These are phyloP conservation scores for Musa itinerans DNA, from an alignment of 176 grass and related monocot species.

Conservation along the genomic window DNA sequence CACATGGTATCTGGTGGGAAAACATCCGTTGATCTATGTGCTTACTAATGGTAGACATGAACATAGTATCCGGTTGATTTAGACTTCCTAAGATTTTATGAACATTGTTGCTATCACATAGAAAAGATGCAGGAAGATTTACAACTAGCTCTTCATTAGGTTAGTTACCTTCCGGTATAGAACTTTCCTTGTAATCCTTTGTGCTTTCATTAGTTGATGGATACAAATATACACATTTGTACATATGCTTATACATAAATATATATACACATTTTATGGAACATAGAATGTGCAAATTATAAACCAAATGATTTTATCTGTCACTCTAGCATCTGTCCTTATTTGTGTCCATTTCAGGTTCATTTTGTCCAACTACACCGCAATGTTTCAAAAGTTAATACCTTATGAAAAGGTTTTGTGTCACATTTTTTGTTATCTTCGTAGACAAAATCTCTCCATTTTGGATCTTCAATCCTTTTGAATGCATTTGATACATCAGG, in stretches of 20 bases:
- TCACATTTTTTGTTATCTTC: background rate
- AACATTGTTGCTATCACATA: background rate
- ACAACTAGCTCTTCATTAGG: background rate
- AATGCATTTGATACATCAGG: slow-evolving; percentile 30
- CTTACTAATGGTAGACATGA: too few relatives aligned
- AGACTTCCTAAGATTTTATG: background rate
- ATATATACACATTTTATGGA: background rate
- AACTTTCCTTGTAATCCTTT: too few relatives aligned
- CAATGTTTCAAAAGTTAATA: slow-evolving; percentile 64
- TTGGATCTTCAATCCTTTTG: background rate
- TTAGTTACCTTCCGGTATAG: background rate
- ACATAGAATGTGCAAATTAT: background rate
- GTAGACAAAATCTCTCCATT: background rate
- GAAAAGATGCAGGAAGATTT: background rate
- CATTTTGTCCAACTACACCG: slow-evolving; percentile 79
- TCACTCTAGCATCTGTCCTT: slow-evolving; percentile 10
- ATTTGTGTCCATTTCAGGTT: slow-evolving; percentile 58
- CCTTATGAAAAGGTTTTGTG: slow-evolving; percentile 77
- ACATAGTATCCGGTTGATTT: background rate
- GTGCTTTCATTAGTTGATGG: too few relatives aligned
- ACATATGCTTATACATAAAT: background rate
- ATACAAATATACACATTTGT: too few relatives aligned
- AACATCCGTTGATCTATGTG: background rate
- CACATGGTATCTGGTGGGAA: background rate
- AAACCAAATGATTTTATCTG: slow-evolving; percentile 1